Evolutionary conservation across 1,284 basidiomycete species (phyloP), one percentile per base, ranked within the genome.

Genomic region (Rhodofomes roseus): DNA sequence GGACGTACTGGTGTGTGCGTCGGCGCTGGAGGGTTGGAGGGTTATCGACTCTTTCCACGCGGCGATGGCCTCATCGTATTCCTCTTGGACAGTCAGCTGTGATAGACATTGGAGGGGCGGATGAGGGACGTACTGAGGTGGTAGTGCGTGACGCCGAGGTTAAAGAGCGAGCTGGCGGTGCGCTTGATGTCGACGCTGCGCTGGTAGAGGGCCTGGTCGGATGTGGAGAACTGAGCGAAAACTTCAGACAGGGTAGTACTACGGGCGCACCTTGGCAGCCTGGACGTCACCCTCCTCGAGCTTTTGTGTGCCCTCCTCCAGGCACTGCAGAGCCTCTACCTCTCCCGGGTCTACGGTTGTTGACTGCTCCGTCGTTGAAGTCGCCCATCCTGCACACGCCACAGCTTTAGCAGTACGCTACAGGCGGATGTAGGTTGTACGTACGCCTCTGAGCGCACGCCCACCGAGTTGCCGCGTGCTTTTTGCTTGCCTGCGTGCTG

Each of bases 1-100:
- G n/a, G n/a, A 80, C 86, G 68, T 71, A 94, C 95, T 97, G 29
- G 93, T 96, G 75, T 97, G 95, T 22, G 95, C 90, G 72, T 97
- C 95, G 2, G 95, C 83, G 64, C 90, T 94, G 55, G 87, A 84
- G 11, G 95, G 95, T 63, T 94, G 87, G 52, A 96, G 78, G 29
- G 81, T 75, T 63, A 95, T 91, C 2, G 90, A 92, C 68, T 92
- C 89, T 67, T 93, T 91, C 93, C 93, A 96, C 25, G 90, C 86
- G 46, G 82, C 77, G 60, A 96, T 95, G 20, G 93, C 93, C 54
- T 88, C 85, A 65, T 91, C 85, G 70, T 86, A 93, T 73, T 95
- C 91, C 81, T 94, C 92, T 95, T 70, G 16, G 55, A 62, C 59
- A 55, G 63, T 66, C 11, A 51, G 55, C 27, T 34, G 20, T 39